Evolutionary conservation across 345 rosid genomes (phyloP), one percentile per base, ranked within the genome.

Genomic region (Limnanthes douglasii): DNA sequence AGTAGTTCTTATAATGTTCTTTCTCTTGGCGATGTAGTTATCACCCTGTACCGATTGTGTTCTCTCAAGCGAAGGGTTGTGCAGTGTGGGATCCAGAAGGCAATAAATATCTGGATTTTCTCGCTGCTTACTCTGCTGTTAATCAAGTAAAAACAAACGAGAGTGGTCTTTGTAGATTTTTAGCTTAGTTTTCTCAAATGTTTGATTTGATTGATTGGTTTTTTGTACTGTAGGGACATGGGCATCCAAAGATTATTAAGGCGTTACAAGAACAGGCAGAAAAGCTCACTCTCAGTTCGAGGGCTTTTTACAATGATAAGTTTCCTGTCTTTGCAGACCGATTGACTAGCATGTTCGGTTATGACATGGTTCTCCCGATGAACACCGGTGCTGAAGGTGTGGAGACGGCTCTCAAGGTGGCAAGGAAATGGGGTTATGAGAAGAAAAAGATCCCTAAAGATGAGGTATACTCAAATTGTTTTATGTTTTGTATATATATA

Each of bases 321-420:
- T 90, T 90, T 56, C 98, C 95, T 7, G 3, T 65, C 28, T 72
- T 80, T 37, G 94, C 98, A 0, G 79, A 77, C 71, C 74, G 62
- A 23, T 44, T 90, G n/a, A 72, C 92, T 4, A 66, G 59, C 29
- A 72, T 80, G 73, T 77, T 84, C 48, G 94, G 98, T 22, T 84
- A 80, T 42, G 95, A 84, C 19, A 90, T 90, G 95, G 94, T 84
- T 32, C 79, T 90, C 41, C 98, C 98, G 2, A 90, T 90, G 98
- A 90, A 90, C 46, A 90, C 98, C 1, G 94, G 95, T 5, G 98
- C 98, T 16, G 95, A 90, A 68, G 95, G 98, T 47, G 95, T 84
- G 21, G 95, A 90, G 50, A 84, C 98, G 8, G 94, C 94, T 43
- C 60, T 90, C 56, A 80, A 90, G 51, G n/a, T 77, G 67, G 95